These are phyloP conservation scores for Saccharomycopsis malanga DNA, from an alignment of 805 yeast species.

Conservation along the genomic window DNA sequence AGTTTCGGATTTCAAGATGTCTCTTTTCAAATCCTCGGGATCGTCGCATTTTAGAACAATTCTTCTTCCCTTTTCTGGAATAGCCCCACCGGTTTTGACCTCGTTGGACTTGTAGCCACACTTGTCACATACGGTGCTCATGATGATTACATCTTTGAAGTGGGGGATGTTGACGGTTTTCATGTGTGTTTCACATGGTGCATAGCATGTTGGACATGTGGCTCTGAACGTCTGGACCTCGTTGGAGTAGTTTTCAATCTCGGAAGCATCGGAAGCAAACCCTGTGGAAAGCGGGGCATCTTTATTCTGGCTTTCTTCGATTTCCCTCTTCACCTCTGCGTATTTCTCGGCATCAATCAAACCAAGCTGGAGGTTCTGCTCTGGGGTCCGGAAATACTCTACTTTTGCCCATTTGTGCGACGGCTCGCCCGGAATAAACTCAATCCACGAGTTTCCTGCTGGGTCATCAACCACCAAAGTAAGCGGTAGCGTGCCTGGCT, in stretches of 20 bases:
- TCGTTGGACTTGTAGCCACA: constrained; percentile 97
- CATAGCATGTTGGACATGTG: constrained; percentile 83
- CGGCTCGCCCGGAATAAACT: constrained; percentile 78
- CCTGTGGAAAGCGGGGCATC: constrained; percentile 42
- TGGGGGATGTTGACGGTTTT: constrained; percentile 95
- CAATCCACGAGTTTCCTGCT: constrained; percentile 96
- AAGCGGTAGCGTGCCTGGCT: constrained; percentile 62
- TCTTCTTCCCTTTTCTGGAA: constrained; percentile 77
- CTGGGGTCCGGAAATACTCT: constrained; percentile 78
- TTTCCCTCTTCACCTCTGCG: constrained; percentile 32
- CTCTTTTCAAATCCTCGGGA: constrained; percentile 89
- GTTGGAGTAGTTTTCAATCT: constrained; percentile 75
- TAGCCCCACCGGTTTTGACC: constrained; percentile 97
- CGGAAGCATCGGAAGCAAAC: constrained; percentile 62
- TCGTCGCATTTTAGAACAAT: constrained; percentile 67
- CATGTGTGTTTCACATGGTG: constrained; percentile 88
- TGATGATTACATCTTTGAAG: constrained; percentile 92
- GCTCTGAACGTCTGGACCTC: constrained; percentile 93
- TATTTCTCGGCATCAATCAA: constrained; percentile 45
- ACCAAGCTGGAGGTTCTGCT: constrained; percentile 82
- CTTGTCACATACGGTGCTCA: constrained; percentile 87
- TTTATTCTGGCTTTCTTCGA: constrained; percentile 13
- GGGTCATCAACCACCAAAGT: constrained; percentile 85
- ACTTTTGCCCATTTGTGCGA: constrained; percentile 83
- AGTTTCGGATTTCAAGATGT: constrained; percentile 88